A percentile compares a stretch with the other conserved stretches of the same genome.
These are phyloP conservation scores for Syncephalastrum monosporum DNA, from an alignment of 371 early-diverging fungal species.

Conservation along the genomic window DNA sequence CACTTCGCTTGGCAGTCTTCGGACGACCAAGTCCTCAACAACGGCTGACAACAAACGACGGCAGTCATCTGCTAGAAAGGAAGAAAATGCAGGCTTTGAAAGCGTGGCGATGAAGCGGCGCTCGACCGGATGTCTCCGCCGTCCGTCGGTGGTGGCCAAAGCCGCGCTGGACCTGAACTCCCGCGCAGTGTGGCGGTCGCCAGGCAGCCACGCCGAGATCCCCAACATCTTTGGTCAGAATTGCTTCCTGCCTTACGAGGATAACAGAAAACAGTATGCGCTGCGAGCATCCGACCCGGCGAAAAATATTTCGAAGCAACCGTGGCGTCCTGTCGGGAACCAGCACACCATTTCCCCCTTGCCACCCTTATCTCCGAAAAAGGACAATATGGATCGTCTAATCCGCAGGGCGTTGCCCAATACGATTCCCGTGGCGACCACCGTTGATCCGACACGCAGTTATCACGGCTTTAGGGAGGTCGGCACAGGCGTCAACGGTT, in stretches of 20 bases:
- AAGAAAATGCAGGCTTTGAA: no score
- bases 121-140: slow-evolving; percentile 44
- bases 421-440: slow-evolving; percentile 24
- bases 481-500: slow-evolving; percentile 52
- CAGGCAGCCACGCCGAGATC: slow-evolving; percentile 41
- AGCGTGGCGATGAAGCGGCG: slow-evolving; percentile 40
- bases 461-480: slow-evolving; percentile 47
- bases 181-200: slow-evolving; percentile 37
- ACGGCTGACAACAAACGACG: slow-evolving; percentile 29
- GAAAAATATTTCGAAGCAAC: slow-evolving; percentile 45
- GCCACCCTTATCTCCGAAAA: slow-evolving; percentile 37
- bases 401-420: slow-evolving; percentile 48
- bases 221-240: slow-evolving; percentile 46
- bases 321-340: slow-evolving; percentile 43
- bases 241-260: slow-evolving; percentile 35
- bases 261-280: slow-evolving; percentile 21
- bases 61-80: slow-evolving; percentile 10
- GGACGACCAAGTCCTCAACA: slow-evolving; percentile 36
- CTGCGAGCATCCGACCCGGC: slow-evolving; percentile 30
- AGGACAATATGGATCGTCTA: slow-evolving; percentile 40
- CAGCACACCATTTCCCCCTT: slow-evolving; percentile 42
- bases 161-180: slow-evolving; percentile 3
- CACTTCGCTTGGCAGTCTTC: slow-evolving; percentile 33
- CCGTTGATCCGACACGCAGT: slow-evolving; percentile 43
- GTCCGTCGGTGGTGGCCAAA: slow-evolving; percentile 28